phyloP scores from a whole-genome alignment of 2,329 filamentous ascomycete genomes.

The Pseudogymnoascus sp. region DNA sequence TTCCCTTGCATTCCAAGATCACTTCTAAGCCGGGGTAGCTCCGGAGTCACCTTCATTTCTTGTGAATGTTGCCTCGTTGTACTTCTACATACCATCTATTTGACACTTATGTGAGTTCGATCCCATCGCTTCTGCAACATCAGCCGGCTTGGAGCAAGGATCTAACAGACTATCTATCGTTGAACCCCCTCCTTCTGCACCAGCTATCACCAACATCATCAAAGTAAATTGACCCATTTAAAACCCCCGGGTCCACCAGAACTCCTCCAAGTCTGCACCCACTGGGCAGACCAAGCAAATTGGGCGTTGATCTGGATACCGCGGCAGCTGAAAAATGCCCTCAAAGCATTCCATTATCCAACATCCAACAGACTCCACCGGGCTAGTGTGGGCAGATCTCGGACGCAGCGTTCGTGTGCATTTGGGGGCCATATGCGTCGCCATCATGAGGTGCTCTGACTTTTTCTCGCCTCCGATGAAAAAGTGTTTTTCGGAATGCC shows the following conservation, averaged over 20 bases:
- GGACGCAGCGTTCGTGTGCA: not conserved
- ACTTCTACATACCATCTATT: not conserved
- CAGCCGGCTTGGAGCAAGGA: conserved; percentile 3
- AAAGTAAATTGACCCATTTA: not conserved
- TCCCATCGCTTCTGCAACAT: not conserved
- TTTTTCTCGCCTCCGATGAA: not conserved
- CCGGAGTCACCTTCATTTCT: not conserved
- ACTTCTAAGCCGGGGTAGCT: not conserved
- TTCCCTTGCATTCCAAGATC: not conserved
- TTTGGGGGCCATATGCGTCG: not conserved
- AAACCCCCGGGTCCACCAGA: not conserved
- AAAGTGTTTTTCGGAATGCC: not conserved
- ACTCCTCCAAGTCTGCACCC: not conserved
- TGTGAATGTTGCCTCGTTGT: not conserved
- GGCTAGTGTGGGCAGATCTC: conserved; percentile 5
- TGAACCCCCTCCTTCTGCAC: not conserved
- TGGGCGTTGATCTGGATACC: conserved; percentile 1
- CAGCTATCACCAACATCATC: conserved; percentile 1
- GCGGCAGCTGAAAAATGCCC: not conserved
- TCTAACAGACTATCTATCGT: not conserved
- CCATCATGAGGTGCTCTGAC: not conserved
- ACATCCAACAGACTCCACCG: conserved; percentile 4
- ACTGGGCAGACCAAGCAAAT: not conserved
- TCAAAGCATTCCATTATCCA: conserved; percentile 1
- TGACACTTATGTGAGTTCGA: not conserved